These are phyloP conservation scores for Galerina sulciceps DNA, from an alignment of 768 basidiomycete genomes.

Conservation along the genomic window DNA sequence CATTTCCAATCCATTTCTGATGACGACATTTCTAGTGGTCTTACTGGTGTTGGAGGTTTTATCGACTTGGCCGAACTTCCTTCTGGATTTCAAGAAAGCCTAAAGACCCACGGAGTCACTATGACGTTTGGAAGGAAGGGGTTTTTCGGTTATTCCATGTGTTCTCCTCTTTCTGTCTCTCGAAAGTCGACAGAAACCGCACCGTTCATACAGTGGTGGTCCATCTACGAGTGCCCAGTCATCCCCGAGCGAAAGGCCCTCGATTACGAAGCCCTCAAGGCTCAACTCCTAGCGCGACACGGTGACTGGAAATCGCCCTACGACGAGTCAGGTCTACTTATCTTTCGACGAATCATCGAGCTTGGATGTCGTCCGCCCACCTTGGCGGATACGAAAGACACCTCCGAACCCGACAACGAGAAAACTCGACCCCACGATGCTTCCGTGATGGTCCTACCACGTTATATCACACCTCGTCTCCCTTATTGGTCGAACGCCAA, in stretches of 20 bases:
- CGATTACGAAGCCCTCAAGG: slow-evolving; percentile 19
- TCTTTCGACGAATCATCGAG: neutral
- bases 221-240: slow-evolving; percentile 36
- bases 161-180: slow-evolving; percentile 16
- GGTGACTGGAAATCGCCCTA: slow-evolving; percentile 38
- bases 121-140: slow-evolving; percentile 44
- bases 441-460: slow-evolving; percentile 36
- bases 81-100: slow-evolving; percentile 25
- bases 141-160: slow-evolving; percentile 41
- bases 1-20: neutral
- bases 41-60: slow-evolving; percentile 43
- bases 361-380: neutral
- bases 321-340: slow-evolving; percentile 22
- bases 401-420: slow-evolving; percentile 10
- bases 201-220: slow-evolving; percentile 42
- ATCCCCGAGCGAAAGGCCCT: slow-evolving; percentile 28
- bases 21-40: slow-evolving; percentile 26
- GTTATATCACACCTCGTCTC: slow-evolving; percentile 38
- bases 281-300: slow-evolving; percentile 34
- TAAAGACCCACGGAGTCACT: slow-evolving; percentile 32
- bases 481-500: slow-evolving; percentile 37
- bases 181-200: neutral
- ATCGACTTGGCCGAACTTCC: slow-evolving; percentile 34
- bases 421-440: slow-evolving; percentile 9
- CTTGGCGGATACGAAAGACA: neutral